Evolutionary conservation across 2,329 filamentous ascomycete species (phyloP).

Genomic region (Beauveria bassiana): DNA sequence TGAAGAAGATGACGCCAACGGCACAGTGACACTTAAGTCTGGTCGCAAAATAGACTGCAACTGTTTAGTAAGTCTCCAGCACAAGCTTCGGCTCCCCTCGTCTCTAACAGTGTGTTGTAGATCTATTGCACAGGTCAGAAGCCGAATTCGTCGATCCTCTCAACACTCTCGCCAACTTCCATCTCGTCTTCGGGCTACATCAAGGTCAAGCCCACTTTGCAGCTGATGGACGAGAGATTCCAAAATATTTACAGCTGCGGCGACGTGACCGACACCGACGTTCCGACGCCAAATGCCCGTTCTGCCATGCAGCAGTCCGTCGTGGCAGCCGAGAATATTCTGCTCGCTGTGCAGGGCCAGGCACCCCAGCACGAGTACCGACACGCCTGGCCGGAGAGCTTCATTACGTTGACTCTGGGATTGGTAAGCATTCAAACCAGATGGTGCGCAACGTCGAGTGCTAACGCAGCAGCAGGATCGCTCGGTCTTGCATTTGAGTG

Average conservation of each 20-base stretch:
- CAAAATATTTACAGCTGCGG: constrained; percentile 55
- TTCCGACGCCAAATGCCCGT: constrained; percentile 43
- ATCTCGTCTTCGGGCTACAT: constrained; percentile 43
- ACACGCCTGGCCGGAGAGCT: constrained; percentile 37
- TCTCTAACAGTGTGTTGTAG: constrained; percentile 7
- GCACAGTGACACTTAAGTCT: constrained; percentile 36
- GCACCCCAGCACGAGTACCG: constrained; percentile 31
- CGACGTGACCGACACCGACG: constrained; percentile 48
- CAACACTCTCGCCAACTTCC: constrained; percentile 31
- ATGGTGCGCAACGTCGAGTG: neutral
- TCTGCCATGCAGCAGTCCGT: constrained; percentile 46
- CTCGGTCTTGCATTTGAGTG: constrained; percentile 35
- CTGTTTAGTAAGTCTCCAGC: constrained; percentile 33
- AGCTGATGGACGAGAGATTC: constrained; percentile 40
- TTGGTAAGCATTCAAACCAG: constrained; percentile 30
- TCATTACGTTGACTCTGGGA: constrained; percentile 47
- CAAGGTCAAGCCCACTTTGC: constrained; percentile 47
- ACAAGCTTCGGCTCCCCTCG: neutral
- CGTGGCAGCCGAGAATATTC: constrained; percentile 46
- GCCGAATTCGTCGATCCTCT: constrained; percentile 45
- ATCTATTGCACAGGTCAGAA: constrained; percentile 52
- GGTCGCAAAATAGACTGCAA: constrained; percentile 40
- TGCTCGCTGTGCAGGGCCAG: constrained; percentile 36
- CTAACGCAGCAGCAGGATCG: constrained; percentile 29
- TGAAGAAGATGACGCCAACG: constrained; percentile 26